Evolutionary conservation across 1,139 yeast species (phyloP).

Genomic region (Candida sojae): DNA sequence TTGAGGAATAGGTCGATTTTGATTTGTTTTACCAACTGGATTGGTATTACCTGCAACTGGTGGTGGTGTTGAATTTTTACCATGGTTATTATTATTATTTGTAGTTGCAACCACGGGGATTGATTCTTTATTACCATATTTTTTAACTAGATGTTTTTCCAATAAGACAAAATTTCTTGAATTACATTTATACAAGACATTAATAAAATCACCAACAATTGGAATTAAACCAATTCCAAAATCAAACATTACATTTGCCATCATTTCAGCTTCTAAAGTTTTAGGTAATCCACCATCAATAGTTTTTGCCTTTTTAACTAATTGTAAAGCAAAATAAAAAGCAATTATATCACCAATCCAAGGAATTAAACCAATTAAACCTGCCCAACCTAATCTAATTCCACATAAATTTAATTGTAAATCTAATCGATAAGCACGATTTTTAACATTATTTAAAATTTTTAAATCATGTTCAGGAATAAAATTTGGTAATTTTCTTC

Average conservation of each 20-base stretch:
- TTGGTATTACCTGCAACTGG: not conserved
- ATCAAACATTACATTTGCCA: conserved; percentile 62
- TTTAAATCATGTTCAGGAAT: conserved; percentile 55
- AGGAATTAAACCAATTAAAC: conserved; percentile 70
- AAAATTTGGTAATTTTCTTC: conserved; percentile 53
- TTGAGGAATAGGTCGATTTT: conserved; percentile 2
- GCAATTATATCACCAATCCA: conserved; percentile 60
- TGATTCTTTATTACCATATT: conserved; percentile 23
- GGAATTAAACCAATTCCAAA: conserved; percentile 74
- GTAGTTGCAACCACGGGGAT: not conserved
- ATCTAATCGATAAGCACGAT: conserved; percentile 67
- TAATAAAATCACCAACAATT: conserved; percentile 67
- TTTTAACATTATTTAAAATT: conserved; percentile 54
- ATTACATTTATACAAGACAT: conserved; percentile 72
- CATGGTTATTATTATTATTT: no score
- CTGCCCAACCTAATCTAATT: conserved; percentile 70
- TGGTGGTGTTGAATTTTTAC: not conserved
- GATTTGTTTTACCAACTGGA: not conserved
- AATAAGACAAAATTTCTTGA: conserved; percentile 68
- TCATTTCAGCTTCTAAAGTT: conserved; percentile 50
- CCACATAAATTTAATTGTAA: conserved; percentile 65
- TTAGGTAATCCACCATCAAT: conserved; percentile 70
- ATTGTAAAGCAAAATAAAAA: conserved; percentile 47
- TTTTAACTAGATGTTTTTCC: conserved; percentile 56
- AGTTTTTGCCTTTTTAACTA: conserved; percentile 51